Base-by-base conservation (phyloP, 106 monocot genomes). In the Platanthera zijinensis region DNA sequence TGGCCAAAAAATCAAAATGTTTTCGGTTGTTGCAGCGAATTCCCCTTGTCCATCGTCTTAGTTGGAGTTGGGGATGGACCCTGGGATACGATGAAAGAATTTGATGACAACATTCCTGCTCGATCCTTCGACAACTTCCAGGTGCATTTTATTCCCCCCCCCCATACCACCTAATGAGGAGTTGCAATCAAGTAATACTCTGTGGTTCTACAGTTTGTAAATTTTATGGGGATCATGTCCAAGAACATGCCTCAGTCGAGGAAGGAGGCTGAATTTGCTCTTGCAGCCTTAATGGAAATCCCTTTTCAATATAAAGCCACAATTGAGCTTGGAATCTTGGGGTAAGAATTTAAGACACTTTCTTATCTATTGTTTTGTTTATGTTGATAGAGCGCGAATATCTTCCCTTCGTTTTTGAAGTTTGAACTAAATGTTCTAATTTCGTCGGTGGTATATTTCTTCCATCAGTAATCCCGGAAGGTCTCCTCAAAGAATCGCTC, bases 41-140 rank as follows among this genome's bases (percentile, higher is more conserved):
- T 87, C 80, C 93, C 96, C 8, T 82, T 96, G 66, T 96, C 96
- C 21, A 96, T 96, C 62, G 79, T 96, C 57, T 83, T 96, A 39
- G 96, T 96, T 82, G 96, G 96, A 67, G 96, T 96, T 71, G 96
- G 96, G 1, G 96, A 96, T 93, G 96, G 96, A 9, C 96, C 96
- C 5, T 96, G 96, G 96, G 93, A 91, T 64, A 88, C 85, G 87
- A 96, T 96, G 96, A 83, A 73, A 64, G 89, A 96, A 82, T 96
- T 96, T 82, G 96, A 96, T 79, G 96, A 96, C 51, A 93, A 93
- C 67, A 96, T 96, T 73, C 91, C 96, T 69, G 71, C 85, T 48
- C 49, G 74, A 6, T 75, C 74, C 56, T 75, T 75, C 39, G 74
- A 75, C 45, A 75, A 75, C 39, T 75, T 75, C 56, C 74, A 75